Evolutionary conservation across 164 flowering plant species (phyloP), one percentile per base, ranked within the genome.

Genomic region (Stephania yunnanensis): DNA sequence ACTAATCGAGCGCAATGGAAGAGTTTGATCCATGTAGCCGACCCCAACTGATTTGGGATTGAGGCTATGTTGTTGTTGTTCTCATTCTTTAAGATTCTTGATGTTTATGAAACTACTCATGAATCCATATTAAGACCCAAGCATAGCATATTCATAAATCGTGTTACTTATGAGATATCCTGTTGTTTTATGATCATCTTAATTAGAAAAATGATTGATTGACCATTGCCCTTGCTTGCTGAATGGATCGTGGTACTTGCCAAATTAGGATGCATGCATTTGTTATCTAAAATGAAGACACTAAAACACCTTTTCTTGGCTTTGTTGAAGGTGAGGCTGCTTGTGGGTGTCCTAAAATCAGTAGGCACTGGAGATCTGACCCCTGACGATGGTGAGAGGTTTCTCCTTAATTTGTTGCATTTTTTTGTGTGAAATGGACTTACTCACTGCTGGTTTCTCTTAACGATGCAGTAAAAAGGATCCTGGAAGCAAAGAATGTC

Each of bases 311-410:
- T 12, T 7, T 12, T 71, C 15, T 17, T 44, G n/a, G 48, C 20
- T 76, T 67, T 77, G 10, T 55, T 15, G 45, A 91, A 95, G 98
- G 96, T 95, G 70, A 83, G 99, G 79, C 81, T 95, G 80, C 91
- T 95, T 44, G 97, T 92, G 61, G 99, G 98, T 63, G 92, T 87
- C 76, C 84, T 95, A 25, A 95, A 95, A 84, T 79, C 82, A 61
- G 99, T 86, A 63, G 99, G 99, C 73, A 86, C 92, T 8, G 97
- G 99, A 71, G 88, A 87, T 46, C 71, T 95, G 53, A 84, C 88
- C 45, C 22, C 79, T 61, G 58, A 82, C 44, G 97, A 95, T 76
- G 99, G 99, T 95, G 71, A 69, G 78, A 10, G 15, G 30, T 69
- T 31, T 44, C 46, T 44, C 29, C 58, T 13, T 64, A 19, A 50